Conservation (phyloP, 2,329 filamentous ascomycete species). For the Sarocladium strictum region DNA sequence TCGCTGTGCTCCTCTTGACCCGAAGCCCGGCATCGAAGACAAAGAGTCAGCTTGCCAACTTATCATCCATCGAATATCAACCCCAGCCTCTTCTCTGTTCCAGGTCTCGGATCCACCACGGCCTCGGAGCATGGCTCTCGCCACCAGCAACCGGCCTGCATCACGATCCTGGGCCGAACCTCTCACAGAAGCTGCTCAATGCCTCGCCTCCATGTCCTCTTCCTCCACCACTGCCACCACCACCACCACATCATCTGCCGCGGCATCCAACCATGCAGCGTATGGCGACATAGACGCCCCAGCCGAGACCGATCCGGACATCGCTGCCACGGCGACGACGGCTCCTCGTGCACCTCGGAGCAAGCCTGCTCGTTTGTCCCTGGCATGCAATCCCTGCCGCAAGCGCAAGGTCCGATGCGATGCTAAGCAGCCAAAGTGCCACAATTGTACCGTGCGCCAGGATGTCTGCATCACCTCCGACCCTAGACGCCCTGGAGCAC, state of each 20-base stretch:
- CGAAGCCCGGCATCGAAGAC: too few species aligned
- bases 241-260: background rate
- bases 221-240: background rate
- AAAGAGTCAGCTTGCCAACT: too few species aligned
- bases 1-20: too few species aligned
- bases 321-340: background rate
- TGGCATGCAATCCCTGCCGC: slow-evolving; percentile 22
- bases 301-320: background rate
- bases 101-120: background rate
- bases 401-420: slow-evolving; percentile 25
- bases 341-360: slow-evolving; percentile 13
- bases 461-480: slow-evolving; percentile 1
- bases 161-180: background rate
- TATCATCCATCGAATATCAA: too few species aligned
- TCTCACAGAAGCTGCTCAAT: background rate
- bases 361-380: slow-evolving; percentile 17
- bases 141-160: background rate
- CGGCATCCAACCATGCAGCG: background rate
- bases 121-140: background rate
- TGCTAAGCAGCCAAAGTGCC: slow-evolving; percentile 20
- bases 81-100: too few species aligned
- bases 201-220: slow-evolving; percentile 3
- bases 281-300: background rate
- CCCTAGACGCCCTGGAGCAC: background rate
- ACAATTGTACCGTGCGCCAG: slow-evolving; percentile 17